phyloP scores from a whole-genome alignment of 805 yeast genomes.

The Isabelozyma gotoi region DNA sequence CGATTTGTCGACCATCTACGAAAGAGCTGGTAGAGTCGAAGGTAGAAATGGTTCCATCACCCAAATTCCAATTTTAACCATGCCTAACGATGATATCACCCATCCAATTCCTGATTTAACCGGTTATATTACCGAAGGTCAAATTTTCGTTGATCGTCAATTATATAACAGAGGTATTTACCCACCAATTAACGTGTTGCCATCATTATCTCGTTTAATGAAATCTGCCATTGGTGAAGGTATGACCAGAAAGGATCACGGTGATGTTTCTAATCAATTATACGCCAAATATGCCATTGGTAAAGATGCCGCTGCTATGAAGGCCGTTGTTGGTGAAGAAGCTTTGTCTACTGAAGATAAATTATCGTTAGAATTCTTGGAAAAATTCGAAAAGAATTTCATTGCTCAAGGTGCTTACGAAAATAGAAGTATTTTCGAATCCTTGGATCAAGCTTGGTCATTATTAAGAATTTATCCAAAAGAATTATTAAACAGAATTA shows the following conservation, averaged over 20 bases:
- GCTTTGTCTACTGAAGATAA: constrained; percentile 97
- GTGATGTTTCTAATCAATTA: constrained; percentile 98
- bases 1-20: constrained; percentile 97
- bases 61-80: constrained; percentile 96
- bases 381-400: constrained; percentile 94
- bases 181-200: constrained; percentile 98
- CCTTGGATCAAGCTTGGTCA: constrained; percentile 97
- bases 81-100: constrained; percentile 99
- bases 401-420: constrained; percentile 97
- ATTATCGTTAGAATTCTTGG: constrained; percentile 94
- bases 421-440: constrained; percentile 89
- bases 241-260: constrained; percentile 99
- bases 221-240: constrained; percentile 99
- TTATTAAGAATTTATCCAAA: constrained; percentile 97
- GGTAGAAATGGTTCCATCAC: constrained; percentile 99
- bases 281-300: constrained; percentile 99
- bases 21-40: constrained; percentile 99
- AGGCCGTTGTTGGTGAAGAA: constrained; percentile 99
- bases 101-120: constrained; percentile 99
- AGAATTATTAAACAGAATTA: constrained; percentile 97
- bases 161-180: constrained; percentile 94
- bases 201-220: constrained; percentile 97
- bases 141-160: constrained; percentile 96
- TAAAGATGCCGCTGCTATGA: constrained; percentile 99
- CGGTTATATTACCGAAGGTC: constrained; percentile 99